Evolutionary conservation across 2,329 filamentous ascomycete genomes (phyloP), one percentile per base, ranked within the genome.

Genomic region (Aureobasidium sp.): DNA sequence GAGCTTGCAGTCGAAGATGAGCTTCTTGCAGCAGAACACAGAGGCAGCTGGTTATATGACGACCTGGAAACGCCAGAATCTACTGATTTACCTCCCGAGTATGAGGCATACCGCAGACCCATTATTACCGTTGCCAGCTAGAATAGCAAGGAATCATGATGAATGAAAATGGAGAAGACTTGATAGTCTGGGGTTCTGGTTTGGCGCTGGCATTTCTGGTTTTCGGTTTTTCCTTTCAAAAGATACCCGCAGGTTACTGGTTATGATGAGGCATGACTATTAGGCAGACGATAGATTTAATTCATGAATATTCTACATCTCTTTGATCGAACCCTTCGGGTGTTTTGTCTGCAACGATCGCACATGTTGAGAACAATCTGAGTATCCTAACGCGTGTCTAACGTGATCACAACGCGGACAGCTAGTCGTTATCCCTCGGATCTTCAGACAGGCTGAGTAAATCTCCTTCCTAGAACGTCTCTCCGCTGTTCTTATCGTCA

Each of bases 11-110:
- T 67, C 7, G 62, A 66, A 6, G 60, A 64, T 7, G 72, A 71
- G 39, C 67, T 75, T 62, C 76, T 77, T 62, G 65, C 67, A 6
- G n/a, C 46, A 9, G 36, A 51, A 13, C 44, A 44, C 27, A 39
- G 46, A 32, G 57, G 46, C 26, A 60, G 57, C 17, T 60, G 57
- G 57, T 36, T 36, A 20, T 34, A 50, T 17, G 20, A 50, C 12
- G 36, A 41, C 4, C 34, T 60, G 10, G 57, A 50, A 10, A 60
- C 44, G 1, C 57, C 57, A 20, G 46, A 50, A 1, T n/a, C 24
- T 3, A 27, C 41, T 13, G 57, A 60, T 32, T 2, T 60, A 12
- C 57, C 57, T 4, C 57, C 57, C 1, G 46, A 43, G 26, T 60
- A 60, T 8, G 57, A 60, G 17, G 57, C 36, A 20, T 50, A 32